Evolutionary conservation across 148 eudicot species (phyloP).

Genomic region (Rhododendron vialii): DNA sequence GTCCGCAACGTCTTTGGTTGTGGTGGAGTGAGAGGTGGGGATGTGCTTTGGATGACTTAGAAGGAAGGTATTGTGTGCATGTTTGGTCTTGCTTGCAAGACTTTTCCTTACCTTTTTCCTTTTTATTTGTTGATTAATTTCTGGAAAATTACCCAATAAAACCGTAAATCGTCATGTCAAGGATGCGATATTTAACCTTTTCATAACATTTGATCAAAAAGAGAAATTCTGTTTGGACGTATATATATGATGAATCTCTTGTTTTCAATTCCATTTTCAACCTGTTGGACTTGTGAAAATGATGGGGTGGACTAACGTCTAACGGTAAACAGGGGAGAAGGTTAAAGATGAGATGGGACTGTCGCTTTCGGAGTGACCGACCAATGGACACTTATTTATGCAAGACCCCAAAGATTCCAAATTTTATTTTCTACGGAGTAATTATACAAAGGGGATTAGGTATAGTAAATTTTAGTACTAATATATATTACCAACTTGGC

Average conservation of each 20-base stretch:
- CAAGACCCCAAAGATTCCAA: background rate
- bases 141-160: no score
- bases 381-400: background rate
- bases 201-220: background rate
- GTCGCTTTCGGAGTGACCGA: background rate
- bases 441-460: background rate
- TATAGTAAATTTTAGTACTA: no score
- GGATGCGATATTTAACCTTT: background rate
- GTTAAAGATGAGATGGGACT: background rate
- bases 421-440: background rate
- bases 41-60: slow-evolving; percentile 43
- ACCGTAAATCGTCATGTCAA: background rate
- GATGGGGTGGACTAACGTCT: background rate
- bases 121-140: background rate
- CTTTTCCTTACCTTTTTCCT: background rate
- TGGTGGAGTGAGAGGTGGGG: background rate
- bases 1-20: background rate
- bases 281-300: background rate
- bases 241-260: background rate
- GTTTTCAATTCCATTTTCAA: background rate
- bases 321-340: background rate
- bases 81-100: slow-evolving; percentile 2
- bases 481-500: background rate
- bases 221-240: background rate
- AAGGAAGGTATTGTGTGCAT: slow-evolving; percentile 57